These are phyloP conservation scores for Zoysia pacifica DNA, from an alignment of 176 grass and related monocot genomes.

Conservation along the genomic window DNA sequence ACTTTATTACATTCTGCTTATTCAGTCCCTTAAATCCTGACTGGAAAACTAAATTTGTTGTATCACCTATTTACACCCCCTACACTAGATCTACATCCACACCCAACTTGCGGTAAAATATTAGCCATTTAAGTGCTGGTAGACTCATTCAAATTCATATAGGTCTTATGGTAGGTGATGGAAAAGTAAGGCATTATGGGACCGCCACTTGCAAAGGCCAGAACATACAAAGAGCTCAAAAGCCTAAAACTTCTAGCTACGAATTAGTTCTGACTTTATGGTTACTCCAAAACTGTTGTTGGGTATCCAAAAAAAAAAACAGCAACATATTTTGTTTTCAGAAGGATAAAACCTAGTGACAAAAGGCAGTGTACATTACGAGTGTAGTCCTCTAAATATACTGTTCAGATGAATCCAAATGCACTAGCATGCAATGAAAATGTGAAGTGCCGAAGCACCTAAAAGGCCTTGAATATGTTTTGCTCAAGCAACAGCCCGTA, in stretches of 20 bases:
- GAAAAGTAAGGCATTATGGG: slow-evolving; percentile 1
- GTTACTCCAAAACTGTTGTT: not conserved
- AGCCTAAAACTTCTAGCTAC: slow-evolving; percentile 1
- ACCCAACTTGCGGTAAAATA: not conserved
- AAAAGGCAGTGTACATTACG: slow-evolving; percentile 4
- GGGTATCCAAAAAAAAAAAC: not conserved
- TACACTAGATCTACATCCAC: too few species aligned
- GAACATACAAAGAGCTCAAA: not conserved
- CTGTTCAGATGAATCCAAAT: not conserved
- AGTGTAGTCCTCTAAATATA: not conserved
- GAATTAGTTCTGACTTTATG: slow-evolving; percentile 9
- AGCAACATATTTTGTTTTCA: slow-evolving; percentile 27
- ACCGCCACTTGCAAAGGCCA: slow-evolving; percentile 7
- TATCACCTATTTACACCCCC: too few species aligned
- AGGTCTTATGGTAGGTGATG: not conserved
- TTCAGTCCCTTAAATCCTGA: not conserved
- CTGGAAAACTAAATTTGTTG: not conserved
- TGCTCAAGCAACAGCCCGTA: not conserved
- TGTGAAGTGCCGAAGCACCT: not conserved
- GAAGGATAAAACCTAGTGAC: not conserved
- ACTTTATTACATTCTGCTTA: not conserved
- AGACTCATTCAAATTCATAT: not conserved
- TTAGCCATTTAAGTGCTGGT: slow-evolving; percentile 1
- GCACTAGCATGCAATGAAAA: not conserved
- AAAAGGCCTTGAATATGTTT: not conserved